Evolutionary conservation across 2,329 filamentous ascomycete genomes (phyloP), one percentile per base, ranked within the genome.

Genomic region (Aspergillus flavus): DNA sequence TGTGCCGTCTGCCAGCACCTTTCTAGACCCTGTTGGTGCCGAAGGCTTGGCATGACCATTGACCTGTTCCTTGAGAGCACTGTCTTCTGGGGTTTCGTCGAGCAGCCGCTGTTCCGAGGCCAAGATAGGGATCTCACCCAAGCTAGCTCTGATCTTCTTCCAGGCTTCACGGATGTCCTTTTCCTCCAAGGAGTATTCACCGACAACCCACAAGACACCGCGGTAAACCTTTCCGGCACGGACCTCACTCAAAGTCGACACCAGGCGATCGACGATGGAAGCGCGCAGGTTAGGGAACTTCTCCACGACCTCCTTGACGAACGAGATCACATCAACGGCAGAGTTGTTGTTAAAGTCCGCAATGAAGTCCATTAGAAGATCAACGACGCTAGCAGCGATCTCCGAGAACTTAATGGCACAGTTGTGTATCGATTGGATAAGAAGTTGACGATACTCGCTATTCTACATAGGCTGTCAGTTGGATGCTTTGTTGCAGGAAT

Each of bases 351-450:
- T 98, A 78, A 98, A 97, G 78, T 99, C 95, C 58, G 92, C 93
- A 73, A 99, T 97, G 76, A 98, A 98, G 79, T 99, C 95, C 95
- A 99, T 99, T 59, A 99, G 86, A 52, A 97, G 87, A 68, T 95
- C 95, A 60, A 99, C 95, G 19, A 99, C 95, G 75, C 93, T 98
- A 53, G 94, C 92, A 30, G 95, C 95, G 66, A 99, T 94, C 79
- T 99, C 94, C 12, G 95, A 98, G 83, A 98, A 98, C 76, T 96
- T 97, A 84, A 99, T 98, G 71, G 95, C 95, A 78, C 95, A 98
- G 77, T 96, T 93, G 79, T 99, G 95, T 74, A 99, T 99, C 43
- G 94, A 93, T 79, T 97, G 93, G 70, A 99, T 98, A 65, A 99
- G 86, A 10, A 99, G 86, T 73, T 96, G 94, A 71, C 95, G 91